phyloP scores from a whole-genome alignment of 192 early-diverging fungal genomes.

The Coemansia sp. region DNA sequence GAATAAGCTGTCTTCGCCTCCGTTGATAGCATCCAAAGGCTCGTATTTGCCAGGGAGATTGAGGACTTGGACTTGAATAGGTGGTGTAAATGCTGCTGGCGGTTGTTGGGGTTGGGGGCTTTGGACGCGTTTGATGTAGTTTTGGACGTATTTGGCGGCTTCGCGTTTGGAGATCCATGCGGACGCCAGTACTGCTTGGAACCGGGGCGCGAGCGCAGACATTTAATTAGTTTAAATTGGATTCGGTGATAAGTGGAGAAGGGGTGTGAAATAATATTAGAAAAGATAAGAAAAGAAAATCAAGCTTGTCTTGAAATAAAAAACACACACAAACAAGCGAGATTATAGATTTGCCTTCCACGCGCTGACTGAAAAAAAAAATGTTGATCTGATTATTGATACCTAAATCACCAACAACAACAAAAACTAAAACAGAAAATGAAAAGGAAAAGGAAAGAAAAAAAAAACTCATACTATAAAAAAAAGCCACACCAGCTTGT shows the following conservation, averaged over 20 bases:
- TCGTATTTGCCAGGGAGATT: conserved; percentile 23
- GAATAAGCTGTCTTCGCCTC: conserved; percentile 53
- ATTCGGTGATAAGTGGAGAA: not conserved
- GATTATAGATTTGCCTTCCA: no score
- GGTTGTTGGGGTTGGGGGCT: conserved; percentile 1
- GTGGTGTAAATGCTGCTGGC: conserved; percentile 35
- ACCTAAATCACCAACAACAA: not conserved
- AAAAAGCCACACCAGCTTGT: not conserved
- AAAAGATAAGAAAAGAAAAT: no score
- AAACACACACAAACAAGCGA: no score
- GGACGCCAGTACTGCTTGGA: conserved; percentile 46
- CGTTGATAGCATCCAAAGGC: conserved; percentile 44
- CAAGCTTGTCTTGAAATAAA: no score
- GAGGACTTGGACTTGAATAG: conserved; percentile 52
- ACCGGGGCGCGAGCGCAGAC: conserved; percentile 23
- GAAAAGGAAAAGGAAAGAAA: not conserved
- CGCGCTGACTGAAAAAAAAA: no score
- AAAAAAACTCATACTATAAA: not conserved
- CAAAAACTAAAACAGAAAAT: not conserved
- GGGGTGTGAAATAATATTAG: not conserved
- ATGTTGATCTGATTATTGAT: no score
- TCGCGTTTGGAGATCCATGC: conserved; percentile 55
- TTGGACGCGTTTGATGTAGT: conserved; percentile 33
- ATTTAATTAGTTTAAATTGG: not conserved
- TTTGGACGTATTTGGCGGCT: conserved; percentile 46